Evolutionary conservation across 148 eudicot genomes (phyloP), one percentile per base, ranked within the genome.

Genomic region (Talinum fruticosum): DNA sequence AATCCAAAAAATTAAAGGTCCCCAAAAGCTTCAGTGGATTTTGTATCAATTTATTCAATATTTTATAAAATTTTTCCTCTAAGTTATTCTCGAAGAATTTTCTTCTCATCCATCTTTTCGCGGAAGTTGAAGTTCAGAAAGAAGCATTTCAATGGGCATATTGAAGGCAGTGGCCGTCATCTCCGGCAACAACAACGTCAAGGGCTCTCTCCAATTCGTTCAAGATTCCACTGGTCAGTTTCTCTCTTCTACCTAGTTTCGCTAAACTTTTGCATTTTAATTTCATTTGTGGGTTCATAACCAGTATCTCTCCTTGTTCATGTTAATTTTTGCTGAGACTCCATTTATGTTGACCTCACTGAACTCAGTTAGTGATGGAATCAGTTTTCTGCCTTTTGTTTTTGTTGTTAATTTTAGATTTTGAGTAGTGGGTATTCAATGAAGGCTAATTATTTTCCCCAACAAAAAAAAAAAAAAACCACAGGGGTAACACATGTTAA

Each of bases 101-200:
- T 19, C 36, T 32, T 33, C n/a, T n/a, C 72, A 10, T n/a, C n/a
- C n/a, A n/a, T n/a, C n/a, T n/a, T n/a, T n/a, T n/a, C n/a, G n/a
- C n/a, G n/a, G 18, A 69, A 69, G 29, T 24, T n/a, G n/a, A 34
- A 30, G 19, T 14, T 18, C 23, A 45, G 57, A 2, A 38, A 69
- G 4, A 23, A 12, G 12, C 18, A 24, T 67, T 44, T 30, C n/a
- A 73, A 85, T 87, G 90, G 79, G 84, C n/a, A 83, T 82, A 29
- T 81, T 94, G 68, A 94, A 92, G 79, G 98, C 93, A 71, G 94
- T 94, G 82, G 97, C 94, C 18, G 45, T 94, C 41, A 90, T 94
- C 84, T 69, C 93, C 71, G 93, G 97, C 78, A 78, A 79, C 30
- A 71, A 73, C 44, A 75, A 84, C 76, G 82, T 94, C 72, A 84